phyloP scores from a whole-genome alignment of 495 filamentous ascomycete genomes.

The Tetracladium setigerum region DNA sequence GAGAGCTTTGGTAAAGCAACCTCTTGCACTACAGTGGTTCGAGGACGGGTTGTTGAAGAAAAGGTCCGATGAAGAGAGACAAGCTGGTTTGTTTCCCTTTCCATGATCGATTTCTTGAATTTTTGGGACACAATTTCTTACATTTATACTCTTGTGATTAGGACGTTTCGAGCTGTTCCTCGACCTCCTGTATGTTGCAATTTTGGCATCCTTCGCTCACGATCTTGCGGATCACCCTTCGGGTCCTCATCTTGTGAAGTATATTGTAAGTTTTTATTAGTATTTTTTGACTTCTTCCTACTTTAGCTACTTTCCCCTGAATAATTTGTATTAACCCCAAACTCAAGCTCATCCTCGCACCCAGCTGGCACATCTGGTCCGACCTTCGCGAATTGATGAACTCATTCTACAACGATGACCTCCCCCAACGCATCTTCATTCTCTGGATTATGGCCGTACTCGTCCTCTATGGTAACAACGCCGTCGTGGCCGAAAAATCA shows the following conservation, averaged over 20 bases:
- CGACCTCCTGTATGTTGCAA: constrained; percentile 39
- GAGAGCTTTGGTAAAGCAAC: constrained; percentile 26
- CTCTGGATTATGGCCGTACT: constrained; percentile 39
- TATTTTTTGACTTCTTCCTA: background rate
- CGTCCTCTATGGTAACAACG: constrained; percentile 41
- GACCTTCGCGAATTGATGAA: constrained; percentile 41
- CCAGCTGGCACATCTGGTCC: constrained; percentile 40
- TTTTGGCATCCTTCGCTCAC: constrained; percentile 12
- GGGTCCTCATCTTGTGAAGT: background rate
- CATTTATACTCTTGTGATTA: constrained; percentile 1
- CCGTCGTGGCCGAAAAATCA: constrained; percentile 32
- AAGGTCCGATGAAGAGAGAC: constrained; percentile 29
- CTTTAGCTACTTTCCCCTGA: too few species aligned
- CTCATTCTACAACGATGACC: constrained; percentile 42
- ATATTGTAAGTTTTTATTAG: background rate
- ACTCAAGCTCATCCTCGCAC: constrained; percentile 30
- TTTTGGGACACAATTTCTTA: background rate
- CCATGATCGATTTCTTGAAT: too few species aligned
- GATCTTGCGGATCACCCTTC: constrained; percentile 3
- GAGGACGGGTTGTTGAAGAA: constrained; percentile 31
- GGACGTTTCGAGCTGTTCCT: constrained; percentile 42
- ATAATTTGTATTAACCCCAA: too few species aligned
- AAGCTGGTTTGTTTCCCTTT: constrained; percentile 22
- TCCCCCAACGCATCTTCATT: constrained; percentile 38
- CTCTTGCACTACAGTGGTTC: constrained; percentile 37